These are phyloP conservation scores for Pharus latifolius DNA, from an alignment of 176 grass and related monocot species.

Conservation along the genomic window DNA sequence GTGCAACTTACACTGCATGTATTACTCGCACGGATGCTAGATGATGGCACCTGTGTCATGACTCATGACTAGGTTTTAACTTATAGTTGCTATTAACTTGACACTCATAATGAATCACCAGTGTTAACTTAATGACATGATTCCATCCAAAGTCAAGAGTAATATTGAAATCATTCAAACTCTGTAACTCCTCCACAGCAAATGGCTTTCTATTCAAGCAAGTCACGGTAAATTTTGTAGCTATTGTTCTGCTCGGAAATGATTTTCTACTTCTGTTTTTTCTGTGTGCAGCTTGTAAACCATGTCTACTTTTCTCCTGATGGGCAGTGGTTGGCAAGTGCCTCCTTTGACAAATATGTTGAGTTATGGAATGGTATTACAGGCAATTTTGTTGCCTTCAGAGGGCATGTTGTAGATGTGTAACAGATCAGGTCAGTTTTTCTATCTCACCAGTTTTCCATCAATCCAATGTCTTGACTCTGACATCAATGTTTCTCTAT, in stretches of 20 bases:
- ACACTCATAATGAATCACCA: neutral
- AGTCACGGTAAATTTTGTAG: neutral
- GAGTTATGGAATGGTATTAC: conserved; percentile 97
- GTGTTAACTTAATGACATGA: neutral
- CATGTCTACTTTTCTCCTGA: conserved; percentile 99
- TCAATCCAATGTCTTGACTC: neutral
- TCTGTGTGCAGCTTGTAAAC: conserved; percentile 71
- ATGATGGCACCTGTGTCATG: too few relatives aligned
- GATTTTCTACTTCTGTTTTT: conserved; percentile 1
- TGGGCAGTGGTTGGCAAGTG: conserved; percentile 95
- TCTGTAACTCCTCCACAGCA: neutral
- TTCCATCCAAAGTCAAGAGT: neutral
- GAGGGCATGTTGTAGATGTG: conserved; percentile 88
- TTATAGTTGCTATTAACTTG: too few relatives aligned
- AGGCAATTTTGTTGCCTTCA: conserved; percentile 76
- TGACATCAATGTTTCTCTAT: conserved; percentile 6
- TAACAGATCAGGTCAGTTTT: conserved; percentile 81
- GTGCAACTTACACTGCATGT: too few relatives aligned
- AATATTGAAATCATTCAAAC: neutral
- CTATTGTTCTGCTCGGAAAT: neutral
- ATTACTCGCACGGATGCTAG: too few relatives aligned
- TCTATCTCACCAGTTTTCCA: neutral
- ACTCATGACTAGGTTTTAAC: too few relatives aligned
- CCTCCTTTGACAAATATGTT: conserved; percentile 95
- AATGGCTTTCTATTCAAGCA: neutral